Evolutionary conservation across 1,284 basidiomycete genomes (phyloP).

Genomic region (Melampsora larici-populina): DNA sequence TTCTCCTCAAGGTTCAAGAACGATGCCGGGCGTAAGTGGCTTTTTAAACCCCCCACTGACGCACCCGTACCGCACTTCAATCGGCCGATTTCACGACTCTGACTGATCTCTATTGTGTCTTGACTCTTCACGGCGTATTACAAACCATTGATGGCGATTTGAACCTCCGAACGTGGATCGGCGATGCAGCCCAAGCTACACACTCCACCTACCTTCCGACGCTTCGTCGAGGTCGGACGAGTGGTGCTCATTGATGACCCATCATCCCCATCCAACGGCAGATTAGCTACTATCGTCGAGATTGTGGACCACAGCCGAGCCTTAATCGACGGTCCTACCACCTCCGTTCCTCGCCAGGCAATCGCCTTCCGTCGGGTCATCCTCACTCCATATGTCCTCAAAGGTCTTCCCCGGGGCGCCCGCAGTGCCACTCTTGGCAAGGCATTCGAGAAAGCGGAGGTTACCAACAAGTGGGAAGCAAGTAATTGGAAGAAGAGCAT

Average conservation of each 20-base stretch:
- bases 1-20: constrained; percentile 34
- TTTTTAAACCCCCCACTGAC: not conserved
- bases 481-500: constrained; percentile 90
- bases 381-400: constrained; percentile 81
- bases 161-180: not conserved
- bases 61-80: not conserved
- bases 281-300: constrained; percentile 91
- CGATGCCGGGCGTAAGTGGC: constrained; percentile 38
- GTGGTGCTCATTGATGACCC: constrained; percentile 94
- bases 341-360: constrained; percentile 84
- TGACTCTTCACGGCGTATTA: not conserved
- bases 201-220: constrained; percentile 71
- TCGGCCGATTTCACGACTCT: not conserved
- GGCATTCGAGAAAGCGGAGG: constrained; percentile 75
- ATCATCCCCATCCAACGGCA: constrained; percentile 66
- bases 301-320: constrained; percentile 99
- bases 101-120: not conserved
- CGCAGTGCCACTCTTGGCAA: constrained; percentile 79
- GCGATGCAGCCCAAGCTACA: constrained; percentile 24
- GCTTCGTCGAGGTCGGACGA: constrained; percentile 97
- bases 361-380: constrained; percentile 88
- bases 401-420: constrained; percentile 81
- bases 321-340: constrained; percentile 88
- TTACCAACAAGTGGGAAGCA: constrained; percentile 69
- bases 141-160: not conserved